Conservation (phyloP, 768 basidiomycete species). For the Pulveroboletus ravenelii region DNA sequence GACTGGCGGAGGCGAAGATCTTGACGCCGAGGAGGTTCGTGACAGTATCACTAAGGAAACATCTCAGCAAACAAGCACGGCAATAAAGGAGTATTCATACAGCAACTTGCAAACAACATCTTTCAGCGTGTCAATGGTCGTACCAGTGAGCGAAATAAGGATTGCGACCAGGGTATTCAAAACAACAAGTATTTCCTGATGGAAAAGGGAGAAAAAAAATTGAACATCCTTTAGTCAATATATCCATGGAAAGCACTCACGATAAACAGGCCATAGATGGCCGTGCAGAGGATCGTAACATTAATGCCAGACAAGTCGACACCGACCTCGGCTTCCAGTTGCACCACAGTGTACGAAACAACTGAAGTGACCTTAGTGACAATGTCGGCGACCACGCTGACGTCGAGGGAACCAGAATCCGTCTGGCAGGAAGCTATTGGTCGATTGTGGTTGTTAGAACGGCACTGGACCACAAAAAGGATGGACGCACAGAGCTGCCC, state of each 20-base stretch:
- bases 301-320: neutral
- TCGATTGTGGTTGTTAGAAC: neutral
- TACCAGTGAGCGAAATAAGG: neutral
- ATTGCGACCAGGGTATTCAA: neutral
- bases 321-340: neutral
- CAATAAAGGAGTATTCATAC: neutral
- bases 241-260: slow-evolving; percentile 1
- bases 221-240: neutral
- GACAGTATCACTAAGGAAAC: neutral
- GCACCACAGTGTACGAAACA: neutral
- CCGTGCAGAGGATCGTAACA: neutral
- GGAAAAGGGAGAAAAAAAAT: neutral
- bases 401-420: neutral
- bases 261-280: neutral
- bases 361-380: neutral
- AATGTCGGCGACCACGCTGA: neutral
- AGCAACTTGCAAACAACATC: neutral
- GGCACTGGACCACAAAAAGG: fast-evolving
- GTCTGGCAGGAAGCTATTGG: neutral
- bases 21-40: neutral
- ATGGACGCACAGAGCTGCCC: neutral
- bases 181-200: neutral
- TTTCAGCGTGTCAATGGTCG: neutral
- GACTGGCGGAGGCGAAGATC: neutral
- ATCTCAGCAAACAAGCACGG: neutral